Conservation (phyloP, 192 early-diverging fungal genomes). For the Linnemannia zychae region DNA sequence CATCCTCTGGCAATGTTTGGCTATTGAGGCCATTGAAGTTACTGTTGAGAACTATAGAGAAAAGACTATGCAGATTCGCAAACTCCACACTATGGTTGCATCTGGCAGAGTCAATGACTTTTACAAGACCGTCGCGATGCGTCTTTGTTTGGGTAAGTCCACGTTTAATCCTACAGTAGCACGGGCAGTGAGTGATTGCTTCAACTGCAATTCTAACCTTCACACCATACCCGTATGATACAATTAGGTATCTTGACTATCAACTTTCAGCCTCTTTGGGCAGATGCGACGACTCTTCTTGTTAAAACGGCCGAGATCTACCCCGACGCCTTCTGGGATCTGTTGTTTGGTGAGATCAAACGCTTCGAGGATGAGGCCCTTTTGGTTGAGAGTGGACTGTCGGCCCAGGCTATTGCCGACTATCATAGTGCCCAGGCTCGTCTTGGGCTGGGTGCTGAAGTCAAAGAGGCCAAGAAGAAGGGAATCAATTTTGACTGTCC, state of each 20-base stretch:
- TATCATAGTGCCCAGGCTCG: constrained; percentile 36
- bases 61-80: constrained; percentile 81
- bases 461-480: constrained; percentile 41
- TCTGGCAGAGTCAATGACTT: constrained; percentile 74
- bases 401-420: constrained; percentile 44
- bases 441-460: not conserved
- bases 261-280: constrained; percentile 89
- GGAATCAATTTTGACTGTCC: constrained; percentile 70
- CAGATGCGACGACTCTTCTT: constrained; percentile 76
- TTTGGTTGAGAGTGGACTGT: constrained; percentile 69
- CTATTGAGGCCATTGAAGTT: constrained; percentile 75
- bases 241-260: constrained; percentile 73
- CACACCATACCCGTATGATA: too few relatives aligned
- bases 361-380: constrained; percentile 71
- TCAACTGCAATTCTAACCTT: too few relatives aligned
- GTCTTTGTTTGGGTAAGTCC: constrained; percentile 72
- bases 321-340: constrained; percentile 72
- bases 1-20: constrained; percentile 67
- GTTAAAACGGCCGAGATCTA: constrained; percentile 64
- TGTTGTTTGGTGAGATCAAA: constrained; percentile 66
- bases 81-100: constrained; percentile 72
- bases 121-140: constrained; percentile 77
- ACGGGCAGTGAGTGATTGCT: too few relatives aligned
- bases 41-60: constrained; percentile 82
- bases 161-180: not conserved